Base-by-base conservation (phyloP, 495 filamentous ascomycete species). In the Neurospora tetrasperma region DNA sequence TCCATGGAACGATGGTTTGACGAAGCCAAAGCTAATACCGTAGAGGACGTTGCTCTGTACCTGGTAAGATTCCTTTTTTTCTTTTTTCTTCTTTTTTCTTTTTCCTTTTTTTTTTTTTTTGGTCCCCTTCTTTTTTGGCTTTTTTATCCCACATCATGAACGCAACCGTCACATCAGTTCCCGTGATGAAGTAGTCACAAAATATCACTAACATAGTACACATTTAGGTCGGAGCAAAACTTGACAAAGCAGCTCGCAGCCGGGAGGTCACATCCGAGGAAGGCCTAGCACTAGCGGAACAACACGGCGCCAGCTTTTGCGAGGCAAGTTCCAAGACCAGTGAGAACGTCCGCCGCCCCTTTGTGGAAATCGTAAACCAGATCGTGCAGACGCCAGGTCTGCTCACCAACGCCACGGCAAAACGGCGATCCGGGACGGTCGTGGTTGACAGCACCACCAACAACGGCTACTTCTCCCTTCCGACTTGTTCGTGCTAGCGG, bases 1-100 rank as follows among this genome's bases (percentile, higher is more conserved):
- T 80, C 83, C 54, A 87, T 90, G 86, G 86, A 86, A 68, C 80
- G 83, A 66, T 90, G 88, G 88, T 88, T 88, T 73, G 81, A 85
- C n/a, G 88, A 90, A 72, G 87, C 84, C 7, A 84, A 87, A 75
- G 75, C 79, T 9, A 86, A 88, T 74, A 86, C 86, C 9, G 82
- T 83, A 31, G 82, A 85, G 5, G 85, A 84, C 10, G 85, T 85
- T n/a, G 82, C 85, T 40, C 78, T 86, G 72, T 87, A 85, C 72
- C 74, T 90, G 75, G 88, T 89, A 78, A 42, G 5, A 7, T 39
- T 39, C 7, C 1, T 39, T 39, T 8, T 1, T 9, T 39, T 39
- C 9, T 39, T 2, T 39, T 8, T 8, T n/a, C n/a, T n/a, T n/a
- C n/a, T 39, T 39, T 38, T 38, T 38, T 38, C 4, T 38, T 38